Evolutionary conservation across 2,329 filamentous ascomycete species (phyloP), one percentile per base, ranked within the genome.

Genomic region (Trichoderma breve): DNA sequence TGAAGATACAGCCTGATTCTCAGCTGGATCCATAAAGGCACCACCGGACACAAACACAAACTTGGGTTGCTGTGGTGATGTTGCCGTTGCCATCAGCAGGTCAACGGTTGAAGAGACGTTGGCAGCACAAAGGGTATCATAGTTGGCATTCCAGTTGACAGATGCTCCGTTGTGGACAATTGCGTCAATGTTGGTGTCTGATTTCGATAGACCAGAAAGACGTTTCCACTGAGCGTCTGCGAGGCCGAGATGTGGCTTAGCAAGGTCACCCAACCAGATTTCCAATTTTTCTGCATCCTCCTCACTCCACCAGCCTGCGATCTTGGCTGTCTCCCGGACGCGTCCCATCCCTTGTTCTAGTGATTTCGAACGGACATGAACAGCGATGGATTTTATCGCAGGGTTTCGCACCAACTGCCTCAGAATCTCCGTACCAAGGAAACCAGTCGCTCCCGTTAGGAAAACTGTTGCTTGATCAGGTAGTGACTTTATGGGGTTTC

Each of bases 131-230:
- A 97, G 86, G 43, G 89, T 88, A 11, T 89, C 86, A 80, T 97
- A 97, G 8, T 88, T 90, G 76, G 90, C 86, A 39, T 97, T 89
- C 94, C 93, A 97, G 79, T 97, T 91, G 8, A 93, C 90, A 43
- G 86, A 84, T 14, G 93, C 93, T 58, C 93, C 95, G 78, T 97
- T 97, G 84, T 97, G 92, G 39, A 94, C 87, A 7, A 94, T 84
- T 2, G 90, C 86, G 77, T 97, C 92, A 1, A 72, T 61, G 15
- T 61, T 55, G 18, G 14, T 3, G 0, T 72, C 36, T 32, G 60
- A 57, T 14, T 18, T 32, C 3, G 70, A 69, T n/a, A 55, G 5
- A 6, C 63, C 63, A 2, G 43, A 57, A 2, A 72, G 53, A 6
- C 66, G 58, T 21, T 30, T 15, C 66, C 65, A 72, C 8, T 72